A percentile compares a stretch with the other conserved stretches of the same genome.
Conservation (phyloP, 441 rosid species). For the Manihot esculenta region DNA sequence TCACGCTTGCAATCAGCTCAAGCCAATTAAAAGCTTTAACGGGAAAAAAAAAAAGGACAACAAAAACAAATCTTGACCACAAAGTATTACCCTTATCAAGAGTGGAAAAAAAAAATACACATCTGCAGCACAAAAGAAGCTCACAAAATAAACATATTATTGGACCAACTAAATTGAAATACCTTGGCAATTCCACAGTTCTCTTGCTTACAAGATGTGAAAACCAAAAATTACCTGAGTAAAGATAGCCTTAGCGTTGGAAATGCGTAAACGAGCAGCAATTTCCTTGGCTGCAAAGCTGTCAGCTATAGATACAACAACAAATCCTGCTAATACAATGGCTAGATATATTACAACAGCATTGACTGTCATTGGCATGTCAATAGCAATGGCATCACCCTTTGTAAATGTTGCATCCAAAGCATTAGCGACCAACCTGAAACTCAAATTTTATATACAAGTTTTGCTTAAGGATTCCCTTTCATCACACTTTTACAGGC, state of each 20-base stretch:
- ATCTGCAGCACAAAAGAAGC: neutral
- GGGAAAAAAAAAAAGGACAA: too few relatives aligned
- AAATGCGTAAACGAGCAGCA: conserved; percentile 66
- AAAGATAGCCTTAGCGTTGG: conserved; percentile 78
- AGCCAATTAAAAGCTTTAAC: neutral
- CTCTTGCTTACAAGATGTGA: neutral
- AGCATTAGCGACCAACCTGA: conserved; percentile 81
- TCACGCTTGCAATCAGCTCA: neutral
- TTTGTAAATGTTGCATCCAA: conserved; percentile 53
- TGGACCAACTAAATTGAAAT: neutral
- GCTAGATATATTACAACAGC: conserved; percentile 82
- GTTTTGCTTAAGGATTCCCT: neutral
- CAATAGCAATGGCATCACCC: conserved; percentile 85
- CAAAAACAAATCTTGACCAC: neutral
- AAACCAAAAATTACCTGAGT: conserved; percentile 57
- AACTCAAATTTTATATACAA: neutral
- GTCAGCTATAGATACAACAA: conserved; percentile 90
- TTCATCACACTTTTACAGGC: neutral
- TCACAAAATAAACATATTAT: neutral
- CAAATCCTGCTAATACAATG: conserved; percentile 64
- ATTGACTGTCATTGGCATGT: conserved; percentile 87
- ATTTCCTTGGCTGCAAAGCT: conserved; percentile 88
- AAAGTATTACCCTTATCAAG: neutral
- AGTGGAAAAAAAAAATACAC: neutral
- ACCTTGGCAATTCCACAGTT: neutral